A percentile compares a stretch with the other conserved stretches of the same genome.
Conservation (phyloP, 371 early-diverging fungal species). For the Chytridiales sp. region DNA sequence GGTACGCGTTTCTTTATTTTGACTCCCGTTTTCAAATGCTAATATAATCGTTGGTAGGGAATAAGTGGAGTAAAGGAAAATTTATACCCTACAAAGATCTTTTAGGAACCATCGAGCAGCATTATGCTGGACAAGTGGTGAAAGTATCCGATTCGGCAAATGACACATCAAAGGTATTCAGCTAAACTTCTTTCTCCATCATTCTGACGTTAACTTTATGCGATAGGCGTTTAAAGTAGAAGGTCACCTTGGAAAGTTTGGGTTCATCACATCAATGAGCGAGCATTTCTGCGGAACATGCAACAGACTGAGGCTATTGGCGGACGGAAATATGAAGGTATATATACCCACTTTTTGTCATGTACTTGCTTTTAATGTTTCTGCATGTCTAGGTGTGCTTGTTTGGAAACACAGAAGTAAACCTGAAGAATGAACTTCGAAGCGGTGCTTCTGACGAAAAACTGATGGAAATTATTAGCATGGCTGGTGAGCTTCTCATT, state of each 20-base stretch:
- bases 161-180: constrained; percentile 80
- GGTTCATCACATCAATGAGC: constrained; percentile 95
- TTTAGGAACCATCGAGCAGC: constrained; percentile 54
- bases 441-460: constrained; percentile 66
- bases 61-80: constrained; percentile 81
- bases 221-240: constrained; percentile 57
- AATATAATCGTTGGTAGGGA: constrained; percentile 52
- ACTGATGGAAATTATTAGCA: constrained; percentile 63
- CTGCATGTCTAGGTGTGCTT: constrained; percentile 63
- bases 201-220: neutral
- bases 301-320: constrained; percentile 88
- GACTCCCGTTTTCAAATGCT: constrained; percentile 3
- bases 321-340: constrained; percentile 91
- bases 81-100: constrained; percentile 81
- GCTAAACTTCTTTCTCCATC: neutral
- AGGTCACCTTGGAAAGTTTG: constrained; percentile 81
- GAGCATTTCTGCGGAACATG: constrained; percentile 93
- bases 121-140: constrained; percentile 60
- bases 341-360: neutral
- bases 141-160: constrained; percentile 72
- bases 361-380: neutral
- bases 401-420: constrained; percentile 87
- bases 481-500: constrained; percentile 49
- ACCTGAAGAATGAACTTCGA: constrained; percentile 76
- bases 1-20: constrained; percentile 49